Evolutionary conservation across 495 filamentous ascomycete species (phyloP), one percentile per base, ranked within the genome.

Genomic region (Podospora didyma): DNA sequence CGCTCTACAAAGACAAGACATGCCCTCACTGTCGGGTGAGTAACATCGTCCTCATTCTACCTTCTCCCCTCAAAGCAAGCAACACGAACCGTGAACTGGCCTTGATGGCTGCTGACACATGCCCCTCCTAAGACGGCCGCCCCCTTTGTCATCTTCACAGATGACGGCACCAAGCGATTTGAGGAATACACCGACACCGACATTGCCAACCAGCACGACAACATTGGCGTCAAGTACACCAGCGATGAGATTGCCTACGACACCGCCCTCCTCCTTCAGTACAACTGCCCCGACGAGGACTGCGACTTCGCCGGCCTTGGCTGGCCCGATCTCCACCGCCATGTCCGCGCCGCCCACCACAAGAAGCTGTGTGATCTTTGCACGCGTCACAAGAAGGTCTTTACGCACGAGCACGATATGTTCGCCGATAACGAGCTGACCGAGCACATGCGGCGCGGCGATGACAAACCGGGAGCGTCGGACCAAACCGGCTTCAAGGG

Each of bases 401-500:
- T 99, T 60, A 96, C 94, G 0, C 95, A 97, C 69, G 94, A 99
- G 72, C 94, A 99, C 65, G 89, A 89, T 21, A 79, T 99, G n/a
- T 97, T 96, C 65, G 88, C 89, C 4, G 73, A 78, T n/a, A 80
- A 84, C 49, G 89, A 92, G 61, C 73, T 97, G 39, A 83, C 85
- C 49, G 89, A 84, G 60, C 94, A 99, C 66, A 92, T 97, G 80
- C 87, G 82, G 59, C 83, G 87, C 55, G 95, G 95, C 41, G 95
- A 99, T 63, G 89, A 97, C 64, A 86, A 87, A 46, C 94, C 94
- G 22, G 94, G 95, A 46, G 87, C 91, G 0, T 76, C 87, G 14
- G 90, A 96, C 62, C 94, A 98, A 71, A 97, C 88, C 49, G 94
- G 94, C 0, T 99, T 99, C 77, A 93, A 86, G 64, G 94, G 94